Conservation (phyloP, 495 filamentous ascomycete genomes). For the Hapsidospora chrysogenum region DNA sequence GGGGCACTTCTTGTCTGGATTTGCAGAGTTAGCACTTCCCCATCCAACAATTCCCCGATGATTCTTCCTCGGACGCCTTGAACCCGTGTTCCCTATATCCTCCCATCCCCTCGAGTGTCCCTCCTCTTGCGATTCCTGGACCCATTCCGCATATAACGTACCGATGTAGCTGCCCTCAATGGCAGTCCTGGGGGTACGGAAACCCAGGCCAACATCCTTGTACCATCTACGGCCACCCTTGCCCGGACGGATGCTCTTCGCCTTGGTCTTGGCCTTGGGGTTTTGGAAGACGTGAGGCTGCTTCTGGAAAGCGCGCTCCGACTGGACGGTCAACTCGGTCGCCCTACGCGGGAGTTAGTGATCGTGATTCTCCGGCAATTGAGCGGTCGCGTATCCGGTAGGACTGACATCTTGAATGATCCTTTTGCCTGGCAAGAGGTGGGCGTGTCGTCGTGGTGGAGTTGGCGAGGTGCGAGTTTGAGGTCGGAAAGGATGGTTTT, state of each 20-base stretch:
- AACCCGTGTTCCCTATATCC: conserved; percentile 3
- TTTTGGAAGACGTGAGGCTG: conserved; percentile 99
- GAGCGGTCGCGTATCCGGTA: not conserved
- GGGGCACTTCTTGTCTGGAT: conserved; percentile 97
- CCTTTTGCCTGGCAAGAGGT: conserved; percentile 1
- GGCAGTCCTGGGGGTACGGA: conserved; percentile 91
- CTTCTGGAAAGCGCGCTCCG: conserved; percentile 97
- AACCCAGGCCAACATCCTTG: conserved; percentile 98
- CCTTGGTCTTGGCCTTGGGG: conserved; percentile 73
- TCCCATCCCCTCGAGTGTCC: not conserved
- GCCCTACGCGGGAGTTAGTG: conserved; percentile 41
- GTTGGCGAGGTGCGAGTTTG: not conserved
- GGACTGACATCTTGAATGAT: conserved; percentile 5
- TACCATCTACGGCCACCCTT: conserved; percentile 91
- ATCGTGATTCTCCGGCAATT: not conserved
- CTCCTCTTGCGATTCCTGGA: not conserved
- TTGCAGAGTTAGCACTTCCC: conserved; percentile 1
- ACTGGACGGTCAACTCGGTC: conserved; percentile 95
- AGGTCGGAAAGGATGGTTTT: conserved; percentile 2
- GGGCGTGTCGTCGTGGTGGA: conserved; percentile 3
- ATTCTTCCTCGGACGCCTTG: not conserved
- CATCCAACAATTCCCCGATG: not conserved
- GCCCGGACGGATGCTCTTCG: conserved; percentile 70
- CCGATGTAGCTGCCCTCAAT: conserved; percentile 98
- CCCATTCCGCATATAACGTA: conserved; percentile 31